Percentiles rank a stretch among this genome's conserved stretches.
Evolutionary conservation across 2,329 filamentous ascomycete species (phyloP).

Genomic region (Botrytis elliptica): DNA sequence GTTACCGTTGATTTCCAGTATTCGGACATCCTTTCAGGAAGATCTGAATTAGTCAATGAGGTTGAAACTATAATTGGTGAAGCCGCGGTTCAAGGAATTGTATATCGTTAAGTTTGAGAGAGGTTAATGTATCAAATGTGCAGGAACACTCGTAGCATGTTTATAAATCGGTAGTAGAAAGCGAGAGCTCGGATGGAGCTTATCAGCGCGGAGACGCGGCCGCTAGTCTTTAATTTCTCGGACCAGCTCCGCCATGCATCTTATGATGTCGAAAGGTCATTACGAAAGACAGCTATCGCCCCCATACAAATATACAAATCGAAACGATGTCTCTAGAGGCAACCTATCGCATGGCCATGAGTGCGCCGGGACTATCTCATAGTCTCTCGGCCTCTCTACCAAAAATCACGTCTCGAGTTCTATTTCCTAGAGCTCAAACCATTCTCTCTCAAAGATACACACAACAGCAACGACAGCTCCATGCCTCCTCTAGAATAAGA

Average conservation of each 20-base stretch:
- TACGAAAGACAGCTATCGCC: neutral
- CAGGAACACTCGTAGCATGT: neutral
- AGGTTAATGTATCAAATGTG: neutral
- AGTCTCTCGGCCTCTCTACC: constrained; percentile 24
- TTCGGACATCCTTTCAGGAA: constrained; percentile 69
- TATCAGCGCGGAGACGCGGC: constrained; percentile 3
- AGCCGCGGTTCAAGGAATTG: neutral
- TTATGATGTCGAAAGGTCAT: constrained; percentile 7
- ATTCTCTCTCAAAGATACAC: constrained; percentile 27
- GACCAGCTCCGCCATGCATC: neutral
- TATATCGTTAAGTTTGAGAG: neutral
- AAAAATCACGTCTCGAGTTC: constrained; percentile 24
- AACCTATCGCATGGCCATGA: constrained; percentile 31
- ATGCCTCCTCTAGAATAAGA: constrained; percentile 28
- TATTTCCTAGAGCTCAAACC: constrained; percentile 29
- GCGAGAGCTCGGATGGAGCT: neutral
- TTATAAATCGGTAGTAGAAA: neutral
- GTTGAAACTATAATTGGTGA: neutral
- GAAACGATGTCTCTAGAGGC: constrained; percentile 31
- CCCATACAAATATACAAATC: neutral
- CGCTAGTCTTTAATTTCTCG: constrained; percentile 14
- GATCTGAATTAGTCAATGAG: neutral
- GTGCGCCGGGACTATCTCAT: constrained; percentile 29
- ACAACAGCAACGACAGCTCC: constrained; percentile 35
- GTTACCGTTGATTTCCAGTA: constrained; percentile 93